Base-by-base conservation (phyloP, 192 early-diverging fungal species). In the Backusella morwellensis region DNA sequence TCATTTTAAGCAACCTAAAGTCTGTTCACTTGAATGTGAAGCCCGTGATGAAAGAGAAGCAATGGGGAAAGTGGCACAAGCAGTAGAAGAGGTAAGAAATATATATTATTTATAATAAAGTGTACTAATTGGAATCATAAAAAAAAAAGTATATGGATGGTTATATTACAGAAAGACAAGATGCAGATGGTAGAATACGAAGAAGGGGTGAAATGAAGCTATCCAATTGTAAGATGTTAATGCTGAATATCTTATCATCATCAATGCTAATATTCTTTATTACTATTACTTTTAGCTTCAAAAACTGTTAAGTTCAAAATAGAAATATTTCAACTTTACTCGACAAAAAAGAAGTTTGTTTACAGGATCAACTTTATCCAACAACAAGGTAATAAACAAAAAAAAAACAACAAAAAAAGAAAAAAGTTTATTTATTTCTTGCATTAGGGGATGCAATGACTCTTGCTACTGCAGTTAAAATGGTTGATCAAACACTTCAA, bases 1-100 rank as follows among this genome's bases (percentile, higher is more conserved):
- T 40, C 68, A 79, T 56, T 79, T 79, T 35, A 79, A 79, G 42
- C 77, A 79, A 36, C 77, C 77, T 40, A 79, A 79, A 41, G 77
- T 74, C 6, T 42, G 21, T 21, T 70, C 21, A 14, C 29, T 78
- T 29, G 36, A 35, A 12, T 59, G 29, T 17, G 23, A 47, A 73
- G 40, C 26, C 21, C 36, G 40, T 34, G 54, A 74, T 59, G 73
- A 74, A 17, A 26, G 66, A 14, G 77, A 79, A n/a, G 77, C 77
- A 11, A 63, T 79, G 29, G 77, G 67, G 8, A 79, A 79, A 29
- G 52, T 74, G 19, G 44, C 68, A 26, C 72, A 79, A 38, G 77
- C 74, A 38, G 26, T 79, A 36, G 66, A 78, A 35, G 77, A 78
- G 67, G 77, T 78, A 78, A 59, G 21, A 41, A 29, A 11, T 63